phyloP scores from a whole-genome alignment of 1,139 yeast genomes.

The Saccharomyces hybrid region DNA sequence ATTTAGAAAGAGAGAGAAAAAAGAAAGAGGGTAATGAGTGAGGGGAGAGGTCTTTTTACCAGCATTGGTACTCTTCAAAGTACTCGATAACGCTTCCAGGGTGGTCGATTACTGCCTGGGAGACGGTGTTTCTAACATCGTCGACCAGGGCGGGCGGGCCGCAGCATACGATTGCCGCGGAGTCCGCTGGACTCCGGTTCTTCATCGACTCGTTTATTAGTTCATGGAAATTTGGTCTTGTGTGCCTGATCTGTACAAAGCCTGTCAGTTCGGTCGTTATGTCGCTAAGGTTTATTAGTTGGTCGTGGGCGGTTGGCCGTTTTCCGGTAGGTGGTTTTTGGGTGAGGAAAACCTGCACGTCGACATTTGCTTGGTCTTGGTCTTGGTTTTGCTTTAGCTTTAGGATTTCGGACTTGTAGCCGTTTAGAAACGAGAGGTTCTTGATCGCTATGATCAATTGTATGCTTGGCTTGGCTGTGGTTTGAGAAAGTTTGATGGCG shows the following conservation, averaged over 20 bases:
- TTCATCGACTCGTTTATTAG: not conserved
- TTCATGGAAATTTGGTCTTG: not conserved
- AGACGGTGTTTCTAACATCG: constrained; percentile 37
- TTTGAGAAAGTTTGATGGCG: constrained; percentile 10
- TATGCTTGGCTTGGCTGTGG: not conserved
- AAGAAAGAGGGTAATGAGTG: not conserved
- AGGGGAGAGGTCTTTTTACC: constrained; percentile 10
- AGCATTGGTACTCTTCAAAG: constrained; percentile 25
- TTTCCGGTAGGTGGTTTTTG: not conserved
- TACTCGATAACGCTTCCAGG: constrained; percentile 17
- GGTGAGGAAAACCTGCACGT: not conserved
- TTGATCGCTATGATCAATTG: not conserved
- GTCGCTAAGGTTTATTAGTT: not conserved
- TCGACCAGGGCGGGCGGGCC: constrained; percentile 51
- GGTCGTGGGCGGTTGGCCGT: not conserved
- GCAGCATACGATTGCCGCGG: constrained; percentile 41
- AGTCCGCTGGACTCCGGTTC: constrained; percentile 7
- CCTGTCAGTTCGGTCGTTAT: not conserved
- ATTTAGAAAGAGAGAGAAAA: not conserved
- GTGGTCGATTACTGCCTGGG: constrained; percentile 14
- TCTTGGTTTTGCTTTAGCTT: not conserved
- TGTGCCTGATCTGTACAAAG: not conserved
- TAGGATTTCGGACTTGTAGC: not conserved
- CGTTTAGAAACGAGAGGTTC: constrained; percentile 1
- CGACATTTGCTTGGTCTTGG: not conserved